Evolutionary conservation across 2,329 filamentous ascomycete genomes (phyloP).

Genomic region (Pestalotiopsis sp.): DNA sequence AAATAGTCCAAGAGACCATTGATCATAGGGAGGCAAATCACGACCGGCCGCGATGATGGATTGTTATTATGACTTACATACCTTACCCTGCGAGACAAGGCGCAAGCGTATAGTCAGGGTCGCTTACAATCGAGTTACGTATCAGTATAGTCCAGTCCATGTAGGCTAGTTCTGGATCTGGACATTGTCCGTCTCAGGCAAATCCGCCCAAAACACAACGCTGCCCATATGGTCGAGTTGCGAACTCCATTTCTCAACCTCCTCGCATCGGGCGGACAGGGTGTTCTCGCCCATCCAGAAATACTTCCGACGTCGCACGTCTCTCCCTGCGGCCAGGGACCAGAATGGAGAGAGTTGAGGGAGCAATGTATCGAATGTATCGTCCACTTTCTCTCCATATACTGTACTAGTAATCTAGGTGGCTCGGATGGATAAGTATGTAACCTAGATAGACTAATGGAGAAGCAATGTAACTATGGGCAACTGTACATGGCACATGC

Average conservation of each 20-base stretch:
- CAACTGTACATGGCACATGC: not conserved
- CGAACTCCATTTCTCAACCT: not conserved
- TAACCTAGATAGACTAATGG: not conserved
- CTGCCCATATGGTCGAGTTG: not conserved
- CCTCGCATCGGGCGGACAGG: not conserved
- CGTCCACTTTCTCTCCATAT: not conserved
- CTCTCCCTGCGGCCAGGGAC: not conserved
- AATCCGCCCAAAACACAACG: not conserved
- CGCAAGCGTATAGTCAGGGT: not conserved
- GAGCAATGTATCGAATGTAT: not conserved
- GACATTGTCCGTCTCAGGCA: not conserved
- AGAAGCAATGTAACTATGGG: not conserved
- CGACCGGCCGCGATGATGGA: not conserved
- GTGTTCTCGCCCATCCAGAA: not conserved
- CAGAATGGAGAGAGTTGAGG: not conserved
- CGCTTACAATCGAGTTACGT: not conserved
- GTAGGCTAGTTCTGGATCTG: not conserved
- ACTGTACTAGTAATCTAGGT: not conserved
- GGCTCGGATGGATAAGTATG: not conserved
- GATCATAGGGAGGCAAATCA: not conserved
- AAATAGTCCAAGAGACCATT: not conserved
- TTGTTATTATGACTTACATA: not conserved
- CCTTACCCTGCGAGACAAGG: not conserved
- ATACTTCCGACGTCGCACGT: slow-evolving; percentile 6
- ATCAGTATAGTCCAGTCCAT: not conserved